Base-by-base conservation (phyloP, 2,329 filamentous ascomycete species). In the Penicillium sp. region DNA sequence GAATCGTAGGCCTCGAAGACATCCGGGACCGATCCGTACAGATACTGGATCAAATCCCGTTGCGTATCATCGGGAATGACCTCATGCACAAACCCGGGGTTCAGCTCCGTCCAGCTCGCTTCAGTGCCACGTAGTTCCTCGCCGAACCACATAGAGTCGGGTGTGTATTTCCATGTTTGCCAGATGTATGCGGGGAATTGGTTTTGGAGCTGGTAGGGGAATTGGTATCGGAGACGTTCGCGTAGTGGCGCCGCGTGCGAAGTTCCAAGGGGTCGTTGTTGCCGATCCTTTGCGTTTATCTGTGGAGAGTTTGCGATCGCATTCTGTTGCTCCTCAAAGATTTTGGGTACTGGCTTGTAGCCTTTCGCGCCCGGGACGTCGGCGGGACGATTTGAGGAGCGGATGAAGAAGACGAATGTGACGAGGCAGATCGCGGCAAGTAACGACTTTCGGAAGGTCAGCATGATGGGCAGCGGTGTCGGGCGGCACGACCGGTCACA, bases 111-210 rank as follows among this genome's bases (percentile, higher is more conserved):
- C 93, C 93, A 98, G 47, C 86, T 89, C 10, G 87, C 86, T 70
- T 97, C 93, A 44, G 88, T 78, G 32, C 86, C 81, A 47, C 90
- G 83, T 61, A 95, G 90, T 14, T 74, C 70, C 47, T 84, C 80
- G 8, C 68, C 69, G 62, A 98, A 98, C 47, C 86, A 76, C 35
- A 80, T 75, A 15, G 87, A 85, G 1, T 83, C 78, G 0, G 91
- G 90, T 1, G 81, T 86, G 59, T 81, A 84, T 67, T 94, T 96
- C 93, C 93, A 98, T 10, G 93, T 98, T 75, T 98, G 93, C 93
- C 93, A 98, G 61, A 98, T 94, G 73, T 95, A 97, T 41, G 89
- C 90, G 3, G 93, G 93, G 65, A 97, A 97, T 65, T 91, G 94
- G 54, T 76, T 69, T 59, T 89, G 81, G 48, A 91, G 76, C 59